Conservation (phyloP, 2,329 filamentous ascomycete genomes). For the Colletotrichum magnum region DNA sequence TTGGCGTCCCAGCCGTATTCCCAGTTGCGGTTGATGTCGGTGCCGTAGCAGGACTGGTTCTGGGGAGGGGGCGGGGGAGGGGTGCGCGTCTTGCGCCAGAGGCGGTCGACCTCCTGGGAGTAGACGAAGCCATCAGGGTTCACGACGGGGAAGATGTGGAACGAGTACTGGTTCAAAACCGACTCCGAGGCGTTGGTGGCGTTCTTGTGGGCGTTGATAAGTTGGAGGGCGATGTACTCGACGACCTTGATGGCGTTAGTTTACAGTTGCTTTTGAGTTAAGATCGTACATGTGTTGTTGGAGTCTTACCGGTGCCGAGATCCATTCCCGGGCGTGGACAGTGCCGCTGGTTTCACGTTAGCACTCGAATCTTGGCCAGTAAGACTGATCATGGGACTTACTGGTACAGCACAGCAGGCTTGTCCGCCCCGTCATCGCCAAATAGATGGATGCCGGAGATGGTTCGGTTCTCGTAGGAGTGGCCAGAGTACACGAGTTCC, state of each 20-base stretch:
- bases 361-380: not conserved
- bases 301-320: slow-evolving; percentile 64
- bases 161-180: slow-evolving; percentile 69
- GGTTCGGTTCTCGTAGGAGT: slow-evolving; percentile 59
- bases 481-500: slow-evolving; percentile 60
- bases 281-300: rapidly evolving
- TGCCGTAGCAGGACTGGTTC: slow-evolving; percentile 56
- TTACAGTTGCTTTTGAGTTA: slow-evolving; percentile 47
- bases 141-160: slow-evolving; percentile 66
- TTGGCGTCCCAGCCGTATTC: slow-evolving; percentile 61
- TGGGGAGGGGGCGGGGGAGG: slow-evolving; percentile 54
- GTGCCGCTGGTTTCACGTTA: slow-evolving; percentile 49
- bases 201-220: slow-evolving; percentile 57
- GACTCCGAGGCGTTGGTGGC: slow-evolving; percentile 51
- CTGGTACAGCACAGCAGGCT: slow-evolving; percentile 64
- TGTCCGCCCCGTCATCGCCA: slow-evolving; percentile 58
- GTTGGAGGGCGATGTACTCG: slow-evolving; percentile 63
- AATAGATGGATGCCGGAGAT: slow-evolving; percentile 73
- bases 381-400: not conserved
- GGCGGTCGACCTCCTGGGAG: slow-evolving; percentile 59
- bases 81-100: slow-evolving; percentile 68
- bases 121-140: slow-evolving; percentile 65
- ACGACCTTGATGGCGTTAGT: slow-evolving; percentile 45
- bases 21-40: slow-evolving; percentile 70
- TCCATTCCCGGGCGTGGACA: slow-evolving; percentile 69